A percentile compares a stretch with the other conserved stretches of the same genome.
These are phyloP conservation scores for Rheum nobile DNA, from an alignment of 148 eudicot genomes.

Conservation along the genomic window DNA sequence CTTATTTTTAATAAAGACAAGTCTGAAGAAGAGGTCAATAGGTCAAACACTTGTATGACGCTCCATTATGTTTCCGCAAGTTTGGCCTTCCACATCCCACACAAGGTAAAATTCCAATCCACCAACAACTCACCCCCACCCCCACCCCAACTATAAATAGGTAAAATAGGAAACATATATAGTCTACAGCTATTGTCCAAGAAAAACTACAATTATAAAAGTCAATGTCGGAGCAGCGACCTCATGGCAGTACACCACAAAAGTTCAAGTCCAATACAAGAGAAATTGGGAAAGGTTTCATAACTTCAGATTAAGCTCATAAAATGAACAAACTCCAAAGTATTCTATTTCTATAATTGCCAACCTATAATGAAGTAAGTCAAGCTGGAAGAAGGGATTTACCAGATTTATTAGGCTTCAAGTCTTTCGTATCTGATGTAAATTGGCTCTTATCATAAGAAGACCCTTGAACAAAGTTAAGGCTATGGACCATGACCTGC, in stretches of 20 bases:
- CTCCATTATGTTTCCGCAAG: too few relatives aligned
- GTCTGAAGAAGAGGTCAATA: not conserved
- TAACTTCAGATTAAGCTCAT: not conserved
- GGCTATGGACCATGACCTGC: slow-evolving; percentile 38
- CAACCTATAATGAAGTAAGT: not conserved
- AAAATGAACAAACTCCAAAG: not conserved
- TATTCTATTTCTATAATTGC: not conserved
- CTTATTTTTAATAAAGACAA: not conserved
- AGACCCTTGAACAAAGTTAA: slow-evolving; percentile 35
- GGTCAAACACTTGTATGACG: not conserved
- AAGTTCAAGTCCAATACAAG: too few relatives aligned
- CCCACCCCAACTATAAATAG: too few relatives aligned
- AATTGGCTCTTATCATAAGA: not conserved
- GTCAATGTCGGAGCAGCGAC: too few relatives aligned
- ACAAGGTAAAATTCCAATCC: too few relatives aligned
- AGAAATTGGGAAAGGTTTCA: too few relatives aligned
- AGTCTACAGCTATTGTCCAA: too few relatives aligned
- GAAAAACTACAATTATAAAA: too few relatives aligned
- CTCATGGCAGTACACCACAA: too few relatives aligned
- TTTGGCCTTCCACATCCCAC: too few relatives aligned
- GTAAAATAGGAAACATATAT: too few relatives aligned
- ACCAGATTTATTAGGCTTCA: slow-evolving; percentile 9
- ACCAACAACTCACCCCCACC: too few relatives aligned
- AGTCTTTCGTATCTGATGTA: not conserved
- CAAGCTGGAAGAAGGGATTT: not conserved